Evolutionary conservation across 148 eudicot species (phyloP), one percentile per base, ranked within the genome.

Genomic region (Rheum nobile): DNA sequence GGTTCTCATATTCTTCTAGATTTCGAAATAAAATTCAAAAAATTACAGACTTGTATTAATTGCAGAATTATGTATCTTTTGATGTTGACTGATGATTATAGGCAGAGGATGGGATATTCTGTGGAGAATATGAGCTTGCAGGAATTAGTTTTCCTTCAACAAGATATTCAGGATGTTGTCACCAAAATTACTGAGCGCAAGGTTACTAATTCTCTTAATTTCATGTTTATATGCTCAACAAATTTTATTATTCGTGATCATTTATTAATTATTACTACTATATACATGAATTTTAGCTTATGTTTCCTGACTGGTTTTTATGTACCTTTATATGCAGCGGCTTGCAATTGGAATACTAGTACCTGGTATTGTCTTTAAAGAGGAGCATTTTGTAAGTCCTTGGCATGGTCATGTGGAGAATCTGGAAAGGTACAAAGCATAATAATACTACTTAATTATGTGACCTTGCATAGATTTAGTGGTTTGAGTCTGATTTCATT

Each of bases 281-380:
- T n/a, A n/a, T n/a, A n/a, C n/a, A n/a, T n/a, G n/a, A n/a, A n/a
- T n/a, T n/a, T n/a, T n/a, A n/a, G n/a, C n/a, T n/a, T n/a, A n/a
- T n/a, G n/a, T n/a, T n/a, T n/a, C n/a, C n/a, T n/a, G n/a, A n/a
- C n/a, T n/a, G n/a, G n/a, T n/a, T n/a, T n/a, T n/a, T n/a, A n/a
- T n/a, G n/a, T n/a, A n/a, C 11, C 39, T 46, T 11, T n/a, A 37
- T 47, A 32, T 55, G 80, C 93, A 92, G 97, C 82, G 88, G 47
- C 85, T 92, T 74, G 97, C 88, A 72, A 89, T 92, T 84, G 96
- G 90, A 84, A 82, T 92, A 71, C 80, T 88, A 83, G 84, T 92
- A 26, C 83, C 97, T 3, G 97, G 97, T 76, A 85, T 92, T 77
- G 97, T 88, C 57, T 92, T 84, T 52, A 84, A 85, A 78, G 83